Base-by-base conservation (phyloP, 2,329 filamentous ascomycete species). In the Pseudogymnoascus sp. region DNA sequence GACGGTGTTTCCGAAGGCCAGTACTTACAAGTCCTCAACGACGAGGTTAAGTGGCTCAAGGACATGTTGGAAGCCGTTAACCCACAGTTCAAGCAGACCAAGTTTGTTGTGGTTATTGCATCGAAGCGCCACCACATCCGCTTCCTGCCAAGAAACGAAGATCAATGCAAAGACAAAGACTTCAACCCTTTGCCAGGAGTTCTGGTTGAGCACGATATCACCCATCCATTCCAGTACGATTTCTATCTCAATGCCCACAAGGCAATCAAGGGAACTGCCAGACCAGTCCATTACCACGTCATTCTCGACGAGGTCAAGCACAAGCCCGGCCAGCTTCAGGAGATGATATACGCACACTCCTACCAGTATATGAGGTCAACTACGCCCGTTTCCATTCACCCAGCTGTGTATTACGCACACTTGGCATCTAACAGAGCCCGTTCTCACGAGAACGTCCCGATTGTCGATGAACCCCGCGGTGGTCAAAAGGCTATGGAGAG, bases 321-420 rank as follows among this genome's bases (percentile, higher is more conserved):
- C 70, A 74, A 80, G 0, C 80, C 87, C 0, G 86, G 90, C 44
- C 82, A 87, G 1, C 79, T 99, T 0, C 90, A 96, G 71, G 87
- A 87, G 63, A 89, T 97, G 83, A 88, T 97, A 21, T 97, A 97
- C 70, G 89, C 96, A 68, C 92, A 97, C 67, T 96, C 89, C 50
- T 99, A 96, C 75, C 91, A 96, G 63, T 99, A 96, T 72, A 87
- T 89, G 63, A 86, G 95, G 15, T 95, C 93, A 0, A 97, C 93
- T 0, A 97, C 93, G 0, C 91, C 95, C 0, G 93, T 99, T 0
- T 97, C 93, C 83, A 35, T 64, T 69, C 68, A 87, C 68, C 95
- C 95, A 0, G 92, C 95, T 0, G 88, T 97, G 0, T 99, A 99
- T 81, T 99, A 99, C 69, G 92, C 96, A 0, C 95, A 99, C 76